These are phyloP conservation scores for Aspergillus piperis DNA, from an alignment of 2,329 filamentous ascomycete species.

Conservation along the genomic window DNA sequence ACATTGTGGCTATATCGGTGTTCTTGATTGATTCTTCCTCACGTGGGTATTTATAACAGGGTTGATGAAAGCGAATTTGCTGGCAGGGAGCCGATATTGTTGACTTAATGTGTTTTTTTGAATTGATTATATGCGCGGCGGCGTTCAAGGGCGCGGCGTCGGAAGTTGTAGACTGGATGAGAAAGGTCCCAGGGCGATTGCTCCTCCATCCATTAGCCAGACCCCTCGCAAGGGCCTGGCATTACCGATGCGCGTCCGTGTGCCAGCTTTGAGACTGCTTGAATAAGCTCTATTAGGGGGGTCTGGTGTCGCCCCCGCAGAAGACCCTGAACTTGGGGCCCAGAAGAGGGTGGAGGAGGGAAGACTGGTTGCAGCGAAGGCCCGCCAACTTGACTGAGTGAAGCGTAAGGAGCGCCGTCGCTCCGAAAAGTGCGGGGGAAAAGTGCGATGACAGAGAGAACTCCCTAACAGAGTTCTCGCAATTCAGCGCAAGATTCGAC, in stretches of 20 bases:
- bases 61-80: not conserved
- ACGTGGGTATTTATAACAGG: not conserved
- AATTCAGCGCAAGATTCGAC: slow-evolving; percentile 16
- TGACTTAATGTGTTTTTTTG: slow-evolving; percentile 2
- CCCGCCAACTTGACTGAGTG: slow-evolving; percentile 91
- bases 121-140: not conserved
- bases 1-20: slow-evolving; percentile 38
- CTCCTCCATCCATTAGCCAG: slow-evolving; percentile 44
- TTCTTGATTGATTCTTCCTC: not conserved
- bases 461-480: slow-evolving; percentile 18
- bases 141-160: slow-evolving; percentile 21
- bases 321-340: slow-evolving; percentile 93
- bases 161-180: slow-evolving; percentile 25
- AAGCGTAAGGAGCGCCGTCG: slow-evolving; percentile 37
- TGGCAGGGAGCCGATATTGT: slow-evolving; percentile 4
- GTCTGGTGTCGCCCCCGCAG: slow-evolving; percentile 94
- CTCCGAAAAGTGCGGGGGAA: slow-evolving; percentile 41
- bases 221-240: slow-evolving; percentile 46
- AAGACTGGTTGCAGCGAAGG: slow-evolving; percentile 69
- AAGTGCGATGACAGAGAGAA: slow-evolving; percentile 16
- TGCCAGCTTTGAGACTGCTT: slow-evolving; percentile 35
- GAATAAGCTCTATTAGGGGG: slow-evolving; percentile 76
- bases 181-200: slow-evolving; percentile 32
- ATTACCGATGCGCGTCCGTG: slow-evolving; percentile 38
- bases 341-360: slow-evolving; percentile 83